Conservation (phyloP, 1,139 yeast genomes). For the Tardiomyces digboiensis region DNA sequence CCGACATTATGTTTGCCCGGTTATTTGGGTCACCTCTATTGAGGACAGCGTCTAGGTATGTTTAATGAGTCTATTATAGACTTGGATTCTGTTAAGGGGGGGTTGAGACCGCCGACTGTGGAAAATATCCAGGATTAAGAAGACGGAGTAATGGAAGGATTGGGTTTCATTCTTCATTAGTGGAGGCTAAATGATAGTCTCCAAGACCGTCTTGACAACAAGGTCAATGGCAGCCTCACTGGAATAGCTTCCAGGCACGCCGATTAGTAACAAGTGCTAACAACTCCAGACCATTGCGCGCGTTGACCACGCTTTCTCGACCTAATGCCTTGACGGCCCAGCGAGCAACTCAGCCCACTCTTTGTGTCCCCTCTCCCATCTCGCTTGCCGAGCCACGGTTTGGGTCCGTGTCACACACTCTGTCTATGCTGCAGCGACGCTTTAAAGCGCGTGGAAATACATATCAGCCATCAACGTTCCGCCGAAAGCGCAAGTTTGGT, state of each 20-base stretch:
- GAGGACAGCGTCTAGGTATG: neutral
- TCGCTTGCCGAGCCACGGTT: neutral
- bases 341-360: slow-evolving; percentile 6
- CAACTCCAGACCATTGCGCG: neutral
- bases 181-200: too few species aligned
- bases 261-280: too few species aligned
- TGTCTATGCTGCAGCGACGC: slow-evolving; percentile 9
- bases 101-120: too few species aligned
- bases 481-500: slow-evolving; percentile 85
- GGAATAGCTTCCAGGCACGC: too few species aligned
- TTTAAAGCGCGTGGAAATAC: slow-evolving; percentile 55
- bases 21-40: neutral
- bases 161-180: too few species aligned
- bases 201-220: too few species aligned
- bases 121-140: too few species aligned
- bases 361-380: neutral
- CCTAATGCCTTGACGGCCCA: slow-evolving; percentile 10
- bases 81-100: too few species aligned
- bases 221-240: too few species aligned
- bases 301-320: slow-evolving; percentile 12
- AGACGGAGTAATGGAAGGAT: too few species aligned
- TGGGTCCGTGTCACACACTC: neutral
- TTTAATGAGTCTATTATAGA: too few species aligned
- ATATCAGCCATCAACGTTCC: slow-evolving; percentile 86
- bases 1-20: neutral